Percentiles rank a stretch among this genome's conserved stretches.
These are phyloP conservation scores for Sarocladium brachiariae DNA, from an alignment of 2,329 filamentous ascomycete genomes.

Conservation along the genomic window DNA sequence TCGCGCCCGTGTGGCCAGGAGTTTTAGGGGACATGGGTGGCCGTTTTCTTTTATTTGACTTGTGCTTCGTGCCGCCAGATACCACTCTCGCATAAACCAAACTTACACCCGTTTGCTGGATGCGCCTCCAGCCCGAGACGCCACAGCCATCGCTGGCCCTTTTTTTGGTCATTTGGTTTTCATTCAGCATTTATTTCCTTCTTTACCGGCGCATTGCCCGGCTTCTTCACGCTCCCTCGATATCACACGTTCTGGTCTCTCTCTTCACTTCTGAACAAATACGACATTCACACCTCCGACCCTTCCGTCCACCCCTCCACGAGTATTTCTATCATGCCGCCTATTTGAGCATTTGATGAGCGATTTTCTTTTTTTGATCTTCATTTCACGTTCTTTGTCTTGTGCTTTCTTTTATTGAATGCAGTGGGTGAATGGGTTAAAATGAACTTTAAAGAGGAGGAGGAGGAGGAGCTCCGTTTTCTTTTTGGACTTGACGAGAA, in stretches of 20 bases:
- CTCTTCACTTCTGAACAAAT: not conserved
- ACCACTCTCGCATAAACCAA: not conserved
- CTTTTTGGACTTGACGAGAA: too few species aligned
- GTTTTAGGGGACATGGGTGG: slow-evolving; percentile 19
- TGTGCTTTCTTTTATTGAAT: too few species aligned
- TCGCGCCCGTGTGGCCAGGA: slow-evolving; percentile 21
- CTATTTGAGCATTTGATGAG: slow-evolving; percentile 8
- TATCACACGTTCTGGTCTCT: not conserved
- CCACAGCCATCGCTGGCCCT: not conserved
- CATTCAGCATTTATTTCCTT: not conserved
- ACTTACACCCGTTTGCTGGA: slow-evolving; percentile 11
- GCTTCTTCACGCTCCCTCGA: not conserved
- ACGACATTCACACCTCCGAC: too few species aligned
- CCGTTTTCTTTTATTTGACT: slow-evolving; percentile 14
- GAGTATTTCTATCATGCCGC: not conserved
- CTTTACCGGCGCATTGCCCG: not conserved
- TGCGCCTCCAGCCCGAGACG: slow-evolving; percentile 10
- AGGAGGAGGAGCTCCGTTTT: too few species aligned
- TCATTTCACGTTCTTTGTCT: not conserved
- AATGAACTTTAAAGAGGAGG: too few species aligned
- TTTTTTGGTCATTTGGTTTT: not conserved
- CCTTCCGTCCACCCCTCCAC: not conserved
- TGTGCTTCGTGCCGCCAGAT: slow-evolving; percentile 16
- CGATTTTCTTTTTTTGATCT: not conserved
- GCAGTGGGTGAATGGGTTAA: too few species aligned